A percentile compares a stretch with the other conserved stretches of the same genome.
phyloP scores from a whole-genome alignment of 148 eudicot species.

The Cornus florida region DNA sequence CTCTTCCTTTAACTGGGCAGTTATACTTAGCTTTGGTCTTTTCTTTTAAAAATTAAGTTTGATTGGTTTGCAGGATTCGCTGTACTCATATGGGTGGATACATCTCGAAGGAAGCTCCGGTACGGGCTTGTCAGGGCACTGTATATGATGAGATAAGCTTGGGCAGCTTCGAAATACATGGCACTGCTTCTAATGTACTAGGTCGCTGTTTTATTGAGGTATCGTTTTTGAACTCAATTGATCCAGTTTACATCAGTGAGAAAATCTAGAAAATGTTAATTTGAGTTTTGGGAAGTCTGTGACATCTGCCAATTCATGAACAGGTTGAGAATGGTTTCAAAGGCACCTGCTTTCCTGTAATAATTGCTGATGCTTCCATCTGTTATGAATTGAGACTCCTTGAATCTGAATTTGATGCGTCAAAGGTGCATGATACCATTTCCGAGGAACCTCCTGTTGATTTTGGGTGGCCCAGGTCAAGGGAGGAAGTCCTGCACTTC shows the following conservation, averaged over 20 bases:
- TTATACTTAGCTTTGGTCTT: background rate
- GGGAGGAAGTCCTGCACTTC: constrained; percentile 43
- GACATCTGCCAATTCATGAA: constrained; percentile 20
- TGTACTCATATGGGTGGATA: constrained; percentile 30
- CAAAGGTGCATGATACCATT: constrained; percentile 18
- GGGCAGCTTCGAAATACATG: constrained; percentile 41
- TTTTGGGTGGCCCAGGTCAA: constrained; percentile 19
- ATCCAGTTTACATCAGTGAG: background rate
- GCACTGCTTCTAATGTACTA: constrained; percentile 29
- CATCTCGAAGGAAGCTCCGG: constrained; percentile 22
- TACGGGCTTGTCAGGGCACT: constrained; percentile 27
- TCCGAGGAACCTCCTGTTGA: constrained; percentile 14
- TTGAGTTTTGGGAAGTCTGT: background rate
- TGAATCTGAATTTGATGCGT: constrained; percentile 48
- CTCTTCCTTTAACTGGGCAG: background rate
- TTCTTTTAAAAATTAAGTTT: background rate
- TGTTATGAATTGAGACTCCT: constrained; percentile 75
- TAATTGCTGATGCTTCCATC: constrained; percentile 65
- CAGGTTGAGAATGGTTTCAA: constrained; percentile 81
- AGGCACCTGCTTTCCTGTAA: constrained; percentile 68
- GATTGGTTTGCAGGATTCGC: constrained; percentile 28
- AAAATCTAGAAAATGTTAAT: background rate
- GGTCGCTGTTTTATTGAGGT: constrained; percentile 91
- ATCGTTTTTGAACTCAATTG: constrained; percentile 15
- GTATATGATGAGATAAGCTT: constrained; percentile 44